Evolutionary conservation across 768 basidiomycete species (phyloP).

Genomic region (Dioszegia hungarica): DNA sequence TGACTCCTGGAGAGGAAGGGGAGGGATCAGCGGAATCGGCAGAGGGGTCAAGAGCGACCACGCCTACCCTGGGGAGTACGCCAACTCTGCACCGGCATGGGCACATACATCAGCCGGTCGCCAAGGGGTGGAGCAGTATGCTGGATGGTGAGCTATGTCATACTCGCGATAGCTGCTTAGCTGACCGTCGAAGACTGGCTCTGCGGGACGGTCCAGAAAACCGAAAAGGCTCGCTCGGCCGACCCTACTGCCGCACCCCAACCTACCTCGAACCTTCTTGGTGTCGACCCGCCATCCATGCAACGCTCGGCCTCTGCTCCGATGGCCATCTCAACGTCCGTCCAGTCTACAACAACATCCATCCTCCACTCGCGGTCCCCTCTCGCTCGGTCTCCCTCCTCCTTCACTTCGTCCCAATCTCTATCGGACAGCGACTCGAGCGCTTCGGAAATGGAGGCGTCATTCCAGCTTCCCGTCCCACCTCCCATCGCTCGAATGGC

Average conservation of each 20-base stretch:
- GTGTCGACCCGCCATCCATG: not conserved
- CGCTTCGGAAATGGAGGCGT: slow-evolving; percentile 5
- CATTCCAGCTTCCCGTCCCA: not conserved
- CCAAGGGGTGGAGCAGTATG: slow-evolving; percentile 40
- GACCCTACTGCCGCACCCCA: not conserved
- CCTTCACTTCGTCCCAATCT: slow-evolving; percentile 5
- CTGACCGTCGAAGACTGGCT: slow-evolving; percentile 30
- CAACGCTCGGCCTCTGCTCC: not conserved
- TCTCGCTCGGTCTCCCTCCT: slow-evolving; percentile 8
- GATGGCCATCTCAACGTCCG: not conserved
- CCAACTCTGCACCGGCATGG: not conserved
- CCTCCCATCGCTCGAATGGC: not conserved
- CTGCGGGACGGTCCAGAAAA: slow-evolving; percentile 16
- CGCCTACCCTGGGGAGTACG: not conserved
- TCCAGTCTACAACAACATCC: not conserved
- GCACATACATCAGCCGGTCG: slow-evolving; percentile 2
- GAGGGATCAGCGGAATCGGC: not conserved
- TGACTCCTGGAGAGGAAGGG: not conserved
- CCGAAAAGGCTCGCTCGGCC: not conserved
- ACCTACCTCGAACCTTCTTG: not conserved
- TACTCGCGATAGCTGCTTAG: not conserved
- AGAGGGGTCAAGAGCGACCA: slow-evolving; percentile 1
- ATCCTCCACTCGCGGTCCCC: not conserved
- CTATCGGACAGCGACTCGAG: slow-evolving; percentile 2
- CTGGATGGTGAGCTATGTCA: slow-evolving; percentile 32